phyloP scores from a whole-genome alignment of 2,329 filamentous ascomycete genomes.

The Exserohilum turcica region DNA sequence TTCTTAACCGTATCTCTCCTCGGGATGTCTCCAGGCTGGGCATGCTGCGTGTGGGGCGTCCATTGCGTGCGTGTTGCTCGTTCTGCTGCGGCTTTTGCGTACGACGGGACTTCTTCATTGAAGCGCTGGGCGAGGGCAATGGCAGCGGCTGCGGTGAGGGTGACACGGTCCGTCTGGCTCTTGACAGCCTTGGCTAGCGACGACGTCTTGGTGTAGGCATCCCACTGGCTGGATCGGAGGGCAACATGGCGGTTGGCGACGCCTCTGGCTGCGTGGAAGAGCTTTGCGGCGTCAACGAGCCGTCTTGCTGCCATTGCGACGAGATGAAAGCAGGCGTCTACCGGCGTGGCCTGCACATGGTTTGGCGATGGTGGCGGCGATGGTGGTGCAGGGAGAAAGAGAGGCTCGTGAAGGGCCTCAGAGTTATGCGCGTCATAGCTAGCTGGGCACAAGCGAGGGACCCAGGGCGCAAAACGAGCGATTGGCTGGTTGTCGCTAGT shows the following conservation, averaged over 20 bases:
- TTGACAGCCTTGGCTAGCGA: conserved; percentile 67
- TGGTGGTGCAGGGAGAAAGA: not conserved
- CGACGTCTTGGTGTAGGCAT: conserved; percentile 68
- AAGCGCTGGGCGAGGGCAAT: conserved; percentile 63
- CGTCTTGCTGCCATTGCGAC: conserved; percentile 57
- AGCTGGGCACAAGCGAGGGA: conserved; percentile 21
- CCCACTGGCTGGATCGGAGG: conserved; percentile 65
- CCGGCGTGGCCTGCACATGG: conserved; percentile 21
- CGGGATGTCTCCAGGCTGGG: conserved; percentile 27
- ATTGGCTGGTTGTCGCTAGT: conserved; percentile 7
- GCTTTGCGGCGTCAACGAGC: conserved; percentile 57
- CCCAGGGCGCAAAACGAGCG: conserved; percentile 1
- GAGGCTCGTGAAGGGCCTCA: conserved; percentile 3
- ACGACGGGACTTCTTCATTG: conserved; percentile 55
- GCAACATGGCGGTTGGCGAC: conserved; percentile 61
- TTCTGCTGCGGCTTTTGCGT: conserved; percentile 32
- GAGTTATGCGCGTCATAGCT: conserved; percentile 41
- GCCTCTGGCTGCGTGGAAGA: conserved; percentile 55
- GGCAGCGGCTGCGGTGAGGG: conserved; percentile 65
- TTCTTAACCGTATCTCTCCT: conserved; percentile 38
- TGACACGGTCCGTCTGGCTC: conserved; percentile 64
- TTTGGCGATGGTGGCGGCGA: conserved; percentile 2
- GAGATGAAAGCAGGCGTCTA: conserved; percentile 17
- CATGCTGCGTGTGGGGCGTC: conserved; percentile 14
- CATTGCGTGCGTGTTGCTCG: conserved; percentile 25